Percentiles rank a stretch among this genome's conserved stretches.
phyloP scores from a whole-genome alignment of 495 filamentous ascomycete genomes.

The Daldinia vernicosa region DNA sequence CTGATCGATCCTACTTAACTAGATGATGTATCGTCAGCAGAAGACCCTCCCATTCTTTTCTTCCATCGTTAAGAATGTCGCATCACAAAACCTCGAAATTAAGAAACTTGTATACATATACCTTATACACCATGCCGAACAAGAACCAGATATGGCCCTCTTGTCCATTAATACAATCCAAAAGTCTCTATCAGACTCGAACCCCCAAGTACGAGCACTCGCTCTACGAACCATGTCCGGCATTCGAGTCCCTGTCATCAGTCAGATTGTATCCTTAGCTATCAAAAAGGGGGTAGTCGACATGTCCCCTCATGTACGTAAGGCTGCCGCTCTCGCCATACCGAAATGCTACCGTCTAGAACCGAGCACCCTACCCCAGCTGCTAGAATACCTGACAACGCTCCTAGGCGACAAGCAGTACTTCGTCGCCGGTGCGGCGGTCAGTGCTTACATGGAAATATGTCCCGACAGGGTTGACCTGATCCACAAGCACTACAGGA shows the following conservation, averaged over 20 bases:
- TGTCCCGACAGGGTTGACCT: conserved; percentile 87
- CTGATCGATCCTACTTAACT: conserved; percentile 38
- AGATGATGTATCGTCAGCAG: conserved; percentile 94
- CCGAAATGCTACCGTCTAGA: conserved; percentile 97
- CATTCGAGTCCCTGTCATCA: conserved; percentile 96
- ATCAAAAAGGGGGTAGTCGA: conserved; percentile 92
- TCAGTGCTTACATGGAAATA: conserved; percentile 86
- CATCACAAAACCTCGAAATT: conserved; percentile 87
- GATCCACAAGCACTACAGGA: conserved; percentile 88
- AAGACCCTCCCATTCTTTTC: conserved; percentile 90
- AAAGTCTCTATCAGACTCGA: conserved; percentile 91
- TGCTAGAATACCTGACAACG: conserved; percentile 78
- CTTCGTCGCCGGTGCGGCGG: conserved; percentile 91
- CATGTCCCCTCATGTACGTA: conserved; percentile 93
- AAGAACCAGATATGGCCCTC: conserved; percentile 92
- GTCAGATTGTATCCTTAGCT: conserved; percentile 94
- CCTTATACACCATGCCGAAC: conserved; percentile 92
- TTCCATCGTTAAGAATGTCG: conserved; percentile 94
- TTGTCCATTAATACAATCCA: conserved; percentile 98
- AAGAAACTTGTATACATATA: conserved; percentile 99
- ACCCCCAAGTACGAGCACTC: conserved; percentile 87
- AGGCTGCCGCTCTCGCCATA: conserved; percentile 92
- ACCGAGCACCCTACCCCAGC: conserved; percentile 81
- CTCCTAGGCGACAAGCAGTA: conserved; percentile 92
- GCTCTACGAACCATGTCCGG: conserved; percentile 95